Base-by-base conservation (phyloP, 371 early-diverging fungal species). In the Rhizopus sp. region DNA sequence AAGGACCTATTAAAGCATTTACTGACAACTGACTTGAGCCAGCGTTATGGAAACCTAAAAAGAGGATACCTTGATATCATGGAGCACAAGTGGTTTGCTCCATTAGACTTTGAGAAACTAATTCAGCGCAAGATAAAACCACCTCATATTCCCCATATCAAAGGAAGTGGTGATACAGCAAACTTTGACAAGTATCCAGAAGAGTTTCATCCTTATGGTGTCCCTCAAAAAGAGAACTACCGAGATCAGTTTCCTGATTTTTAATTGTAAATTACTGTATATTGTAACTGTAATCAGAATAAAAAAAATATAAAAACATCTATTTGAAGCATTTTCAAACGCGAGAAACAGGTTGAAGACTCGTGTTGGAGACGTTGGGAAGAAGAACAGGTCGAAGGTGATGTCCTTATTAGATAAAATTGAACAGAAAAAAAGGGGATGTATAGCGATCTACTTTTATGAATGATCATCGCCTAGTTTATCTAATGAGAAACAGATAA, bases 1-100 rank as follows among this genome's bases (percentile, higher is more conserved):
- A 92, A 91, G 65, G 97, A 98, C 71, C 80, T 99, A 47, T 87
- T 98, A 67, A 91, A 91, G 68, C 86, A 90, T 32, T 80, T 98
- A 37, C 75, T 98, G 35, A 89, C 89, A 10, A 80, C 91, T 9
- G 96, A 97, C 69, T 84, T 93, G 16, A 88, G 91, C 35, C 91
- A 93, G 70, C 86, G 98, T 52, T 86, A 92, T 35, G 98, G 97
- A 41, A 95, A 96, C 66, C 73, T 95, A 54, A 87, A 91, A 75
- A 90, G 74, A 66, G 94, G 95, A 17, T 86, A 89, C 12, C 80
- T 83, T 33, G 91, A 90, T 66, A 87, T 95, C 35, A 90, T 87
- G 63, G 81, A 81, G 15, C 96, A 95, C 77, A 82, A 88, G 48
- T 93, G 93, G 91, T 95, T 95, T 70, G 67, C 82, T 7, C 88